phyloP scores from a whole-genome alignment of 2,329 filamentous ascomycete species.

The Hyphodiscus sp. region DNA sequence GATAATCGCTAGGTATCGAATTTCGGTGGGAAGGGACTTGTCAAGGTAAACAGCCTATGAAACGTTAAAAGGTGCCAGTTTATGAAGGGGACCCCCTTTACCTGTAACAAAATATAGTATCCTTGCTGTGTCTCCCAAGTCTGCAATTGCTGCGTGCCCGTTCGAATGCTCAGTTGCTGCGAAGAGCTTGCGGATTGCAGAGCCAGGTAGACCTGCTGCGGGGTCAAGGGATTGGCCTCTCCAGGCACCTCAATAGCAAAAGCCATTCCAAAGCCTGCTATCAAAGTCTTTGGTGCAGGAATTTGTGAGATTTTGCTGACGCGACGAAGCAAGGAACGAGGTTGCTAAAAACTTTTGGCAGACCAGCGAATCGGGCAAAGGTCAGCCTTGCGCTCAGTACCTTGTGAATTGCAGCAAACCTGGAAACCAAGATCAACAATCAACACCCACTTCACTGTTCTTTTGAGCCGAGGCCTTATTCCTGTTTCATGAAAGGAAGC shows the following conservation, averaged over 20 bases:
- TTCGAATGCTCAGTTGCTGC: constrained; percentile 57
- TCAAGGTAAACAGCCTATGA: constrained; percentile 73
- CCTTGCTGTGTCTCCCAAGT: constrained; percentile 62
- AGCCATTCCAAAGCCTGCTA: constrained; percentile 44
- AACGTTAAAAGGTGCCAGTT: neutral
- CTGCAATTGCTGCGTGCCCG: constrained; percentile 60
- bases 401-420: neutral
- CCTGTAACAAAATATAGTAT: constrained; percentile 65
- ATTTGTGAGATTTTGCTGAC: neutral
- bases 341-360: neutral
- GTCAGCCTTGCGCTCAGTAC: too few species aligned
- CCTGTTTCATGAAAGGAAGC: neutral
- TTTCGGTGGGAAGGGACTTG: constrained; percentile 64
- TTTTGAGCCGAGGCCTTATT: too few species aligned
- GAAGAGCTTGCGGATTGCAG: constrained; percentile 58
- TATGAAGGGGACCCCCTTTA: constrained; percentile 27
- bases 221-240: constrained; percentile 66
- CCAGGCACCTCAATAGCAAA: constrained; percentile 73
- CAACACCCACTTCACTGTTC: neutral
- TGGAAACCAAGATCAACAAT: neutral
- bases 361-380: too few species aligned
- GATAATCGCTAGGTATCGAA: constrained; percentile 85
- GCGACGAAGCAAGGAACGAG: too few species aligned
- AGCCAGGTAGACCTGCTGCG: constrained; percentile 56
- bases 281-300: neutral